Evolutionary conservation across 2,329 filamentous ascomycete genomes (phyloP), one percentile per base, ranked within the genome.

Genomic region (Xylaria arbuscula): DNA sequence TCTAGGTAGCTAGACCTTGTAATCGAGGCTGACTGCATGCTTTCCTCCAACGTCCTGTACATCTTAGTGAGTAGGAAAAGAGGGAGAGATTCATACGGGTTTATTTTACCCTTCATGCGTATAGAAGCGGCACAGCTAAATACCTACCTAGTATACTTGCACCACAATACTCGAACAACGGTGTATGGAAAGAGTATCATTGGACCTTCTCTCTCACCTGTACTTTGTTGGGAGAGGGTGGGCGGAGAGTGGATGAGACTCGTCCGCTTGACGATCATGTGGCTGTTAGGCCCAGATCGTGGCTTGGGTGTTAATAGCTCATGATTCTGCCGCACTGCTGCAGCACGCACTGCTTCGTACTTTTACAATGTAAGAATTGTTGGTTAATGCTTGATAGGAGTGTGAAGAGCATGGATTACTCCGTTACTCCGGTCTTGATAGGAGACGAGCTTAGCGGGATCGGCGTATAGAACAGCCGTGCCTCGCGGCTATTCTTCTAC

Each of bases 21-120:
- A 2, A 57, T 57, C 22, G 32, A 57, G 55, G 55, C 55, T 57
- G 38, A 57, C 38, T 13, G 38, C 55, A 57, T 47, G 38, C 22
- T 36, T 6, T 13, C 15, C 22, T 42, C 55, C 55, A 22, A 42
- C 17, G 38, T 17, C 6, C 19, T 22, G 54, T 28, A 55, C n/a
- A 24, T 24, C 5, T 28, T 42, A n/a, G 34, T n/a, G 34, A 56
- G 54, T 57, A 32, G 15, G 22, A n/a, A 19, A 13, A n/a, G 22
- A 45, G 3, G 40, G 17, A 45, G 5, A 28, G 22, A 32, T 57
- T 10, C 13, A 34, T 3, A 32, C 19, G 10, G 28, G 15, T 11
- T 28, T 28, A 57, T 13, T 9, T 45, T 5, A 28, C 28, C 28
- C 28, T 28, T 28, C 28, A 32, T 19, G 55, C 38, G 55, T 15